Conservation (phyloP, 2,329 filamentous ascomycete genomes). For the Bretziella fagacearum region DNA sequence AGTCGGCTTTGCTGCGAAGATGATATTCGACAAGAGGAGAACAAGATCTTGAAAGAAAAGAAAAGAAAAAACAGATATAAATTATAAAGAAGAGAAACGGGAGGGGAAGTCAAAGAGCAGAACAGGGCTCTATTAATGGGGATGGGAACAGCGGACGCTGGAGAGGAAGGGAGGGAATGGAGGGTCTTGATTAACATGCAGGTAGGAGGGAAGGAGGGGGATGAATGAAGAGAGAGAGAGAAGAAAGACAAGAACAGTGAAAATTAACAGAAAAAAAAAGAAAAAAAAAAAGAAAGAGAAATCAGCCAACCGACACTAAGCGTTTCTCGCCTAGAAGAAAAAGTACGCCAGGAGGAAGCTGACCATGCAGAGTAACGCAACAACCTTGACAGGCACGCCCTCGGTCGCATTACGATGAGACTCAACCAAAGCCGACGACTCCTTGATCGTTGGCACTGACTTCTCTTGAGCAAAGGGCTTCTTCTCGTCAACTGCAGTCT, state of each 20-base stretch:
- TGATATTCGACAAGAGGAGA: too few species aligned
- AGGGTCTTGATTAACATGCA: not conserved
- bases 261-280: not conserved
- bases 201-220: not conserved
- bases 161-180: slow-evolving; percentile 1
- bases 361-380: slow-evolving; percentile 66
- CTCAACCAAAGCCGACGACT: slow-evolving; percentile 3
- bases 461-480: not conserved
- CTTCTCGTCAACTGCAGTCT: not conserved
- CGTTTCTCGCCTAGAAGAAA: slow-evolving; percentile 93
- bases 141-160: slow-evolving; percentile 3
- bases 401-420: slow-evolving; percentile 24
- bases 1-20: too few species aligned
- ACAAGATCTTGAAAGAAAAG: not conserved
- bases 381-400: slow-evolving; percentile 75
- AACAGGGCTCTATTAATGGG: slow-evolving; percentile 7
- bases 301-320: too few species aligned
- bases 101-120: slow-evolving; percentile 1
- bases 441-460: not conserved
- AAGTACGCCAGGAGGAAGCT: slow-evolving; percentile 92
- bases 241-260: not conserved
- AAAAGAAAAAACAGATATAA: not conserved
- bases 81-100: not conserved
- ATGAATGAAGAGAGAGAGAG: not conserved
- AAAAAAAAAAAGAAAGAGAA: not conserved